A percentile compares a stretch with the other conserved stretches of the same genome.
Conservation (phyloP, 1,139 yeast genomes). For the Debaryomyces fabryi region DNA sequence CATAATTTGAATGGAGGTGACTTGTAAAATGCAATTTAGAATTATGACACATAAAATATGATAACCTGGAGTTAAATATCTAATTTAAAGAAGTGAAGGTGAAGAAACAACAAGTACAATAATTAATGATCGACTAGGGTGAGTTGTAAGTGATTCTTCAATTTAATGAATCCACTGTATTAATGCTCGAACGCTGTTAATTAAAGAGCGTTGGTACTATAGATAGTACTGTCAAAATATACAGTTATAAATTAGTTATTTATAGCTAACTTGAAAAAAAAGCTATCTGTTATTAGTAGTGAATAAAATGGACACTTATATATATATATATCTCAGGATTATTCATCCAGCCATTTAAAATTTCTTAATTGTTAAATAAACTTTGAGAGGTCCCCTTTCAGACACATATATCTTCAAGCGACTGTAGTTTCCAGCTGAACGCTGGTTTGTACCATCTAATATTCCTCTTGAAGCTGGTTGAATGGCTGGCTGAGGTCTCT, state of each 20-base stretch:
- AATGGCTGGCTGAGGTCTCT: slow-evolving; percentile 8
- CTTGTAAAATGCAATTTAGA: background rate
- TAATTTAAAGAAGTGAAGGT: slow-evolving; percentile 2
- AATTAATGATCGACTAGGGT: slow-evolving; percentile 32
- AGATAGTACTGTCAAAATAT: background rate
- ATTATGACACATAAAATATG: slow-evolving; percentile 3
- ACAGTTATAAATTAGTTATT: background rate
- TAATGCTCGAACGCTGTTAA: background rate
- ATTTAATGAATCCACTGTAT: slow-evolving; percentile 10
- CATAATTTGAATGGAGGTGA: slow-evolving; percentile 12
- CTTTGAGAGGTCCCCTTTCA: background rate
- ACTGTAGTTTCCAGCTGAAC: background rate
- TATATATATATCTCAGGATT: background rate
- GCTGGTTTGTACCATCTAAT: background rate
- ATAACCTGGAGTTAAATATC: background rate
- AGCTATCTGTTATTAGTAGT: background rate
- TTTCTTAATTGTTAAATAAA: background rate
- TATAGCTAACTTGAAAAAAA: background rate
- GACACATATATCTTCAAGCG: background rate
- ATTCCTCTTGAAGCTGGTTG: background rate
- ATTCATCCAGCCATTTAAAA: background rate
- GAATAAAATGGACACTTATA: background rate
- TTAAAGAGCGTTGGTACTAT: background rate
- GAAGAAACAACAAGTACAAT: slow-evolving; percentile 5
- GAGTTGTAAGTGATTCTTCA: slow-evolving; percentile 22